phyloP scores from a whole-genome alignment of 2,329 filamentous ascomycete species.

The Neoarthrinium moseri region DNA sequence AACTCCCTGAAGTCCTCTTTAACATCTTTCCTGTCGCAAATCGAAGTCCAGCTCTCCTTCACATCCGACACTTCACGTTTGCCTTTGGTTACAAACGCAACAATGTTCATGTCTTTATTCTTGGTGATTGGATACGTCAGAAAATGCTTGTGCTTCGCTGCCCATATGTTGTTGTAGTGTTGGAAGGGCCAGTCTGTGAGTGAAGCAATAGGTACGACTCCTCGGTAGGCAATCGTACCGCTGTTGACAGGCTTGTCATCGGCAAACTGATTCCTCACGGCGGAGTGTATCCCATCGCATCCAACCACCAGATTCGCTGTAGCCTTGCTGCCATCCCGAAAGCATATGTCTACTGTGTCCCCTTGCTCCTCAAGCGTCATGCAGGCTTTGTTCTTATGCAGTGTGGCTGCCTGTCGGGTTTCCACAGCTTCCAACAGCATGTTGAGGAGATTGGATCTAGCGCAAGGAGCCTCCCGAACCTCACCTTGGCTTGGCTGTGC shows the following conservation, averaged over 20 bases:
- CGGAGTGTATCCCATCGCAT: constrained; percentile 31
- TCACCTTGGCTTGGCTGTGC: constrained; percentile 20
- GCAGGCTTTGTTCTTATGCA: constrained; percentile 25
- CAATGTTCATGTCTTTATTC: constrained; percentile 33
- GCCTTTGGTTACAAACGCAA: constrained; percentile 30
- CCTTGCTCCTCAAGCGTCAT: constrained; percentile 14
- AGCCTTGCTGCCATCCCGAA: constrained; percentile 21
- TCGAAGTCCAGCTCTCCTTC: constrained; percentile 33
- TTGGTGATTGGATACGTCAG: constrained; percentile 33
- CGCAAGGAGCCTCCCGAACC: constrained; percentile 15
- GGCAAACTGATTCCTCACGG: constrained; percentile 20
- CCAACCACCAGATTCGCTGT: constrained; percentile 27
- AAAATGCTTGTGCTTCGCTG: constrained; percentile 33
- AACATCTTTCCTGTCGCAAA: constrained; percentile 18
- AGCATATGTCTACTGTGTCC: constrained; percentile 17
- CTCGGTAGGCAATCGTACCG: constrained; percentile 23
- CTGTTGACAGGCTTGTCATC: constrained; percentile 18
- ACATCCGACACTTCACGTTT: constrained; percentile 29
- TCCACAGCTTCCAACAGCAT: constrained; percentile 20
- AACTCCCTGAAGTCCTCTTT: constrained; percentile 1
- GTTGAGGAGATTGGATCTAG: constrained; percentile 24
- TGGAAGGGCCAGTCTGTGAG: constrained; percentile 20
- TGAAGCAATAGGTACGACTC: constrained; percentile 16
- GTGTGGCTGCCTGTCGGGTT: constrained; percentile 17
- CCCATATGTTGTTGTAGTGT: constrained; percentile 26